A percentile compares a stretch with the other conserved stretches of the same genome.
Conservation (phyloP, 768 basidiomycete species). For the Aureoboletus auriporus region DNA sequence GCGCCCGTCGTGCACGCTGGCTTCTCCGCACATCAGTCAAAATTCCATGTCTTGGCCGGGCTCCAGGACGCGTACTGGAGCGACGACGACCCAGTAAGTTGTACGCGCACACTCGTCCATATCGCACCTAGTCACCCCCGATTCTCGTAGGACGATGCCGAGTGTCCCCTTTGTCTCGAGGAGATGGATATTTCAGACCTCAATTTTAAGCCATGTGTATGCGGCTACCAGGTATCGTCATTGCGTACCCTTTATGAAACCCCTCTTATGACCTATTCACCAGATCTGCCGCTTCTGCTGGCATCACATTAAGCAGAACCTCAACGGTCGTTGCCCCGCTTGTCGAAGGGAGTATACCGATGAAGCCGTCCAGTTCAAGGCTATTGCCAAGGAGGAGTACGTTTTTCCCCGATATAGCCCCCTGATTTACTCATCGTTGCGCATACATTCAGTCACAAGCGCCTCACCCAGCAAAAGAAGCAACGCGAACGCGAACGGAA, state of each 20-base stretch:
- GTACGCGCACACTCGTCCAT: constrained; percentile 1
- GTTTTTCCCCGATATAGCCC: constrained; percentile 30
- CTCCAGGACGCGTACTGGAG: constrained; percentile 98
- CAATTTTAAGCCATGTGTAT: constrained; percentile 98
- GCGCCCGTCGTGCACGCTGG: constrained; percentile 72
- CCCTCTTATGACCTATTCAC: constrained; percentile 7
- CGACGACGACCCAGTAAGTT: constrained; percentile 78
- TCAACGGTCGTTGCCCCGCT: constrained; percentile 95
- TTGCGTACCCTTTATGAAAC: constrained; percentile 17
- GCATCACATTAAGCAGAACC: constrained; percentile 95
- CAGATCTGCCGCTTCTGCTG: constrained; percentile 99
- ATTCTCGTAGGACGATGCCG: constrained; percentile 80
- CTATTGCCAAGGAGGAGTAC: constrained; percentile 93
- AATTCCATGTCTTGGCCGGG: constrained; percentile 82
- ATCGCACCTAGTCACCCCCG: constrained; percentile 13
- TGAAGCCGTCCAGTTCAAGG: constrained; percentile 90
- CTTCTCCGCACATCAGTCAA: constrained; percentile 70
- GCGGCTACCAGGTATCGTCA: constrained; percentile 84
- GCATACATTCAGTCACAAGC: constrained; percentile 68
- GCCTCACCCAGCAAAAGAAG: constrained; percentile 92
- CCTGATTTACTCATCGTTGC: constrained; percentile 14
- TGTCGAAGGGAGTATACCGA: constrained; percentile 92
- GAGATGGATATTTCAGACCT: constrained; percentile 99
- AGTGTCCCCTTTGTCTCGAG: constrained; percentile 96
- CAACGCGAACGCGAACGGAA: constrained; percentile 93